A percentile compares a stretch with the other conserved stretches of the same genome.
Conservation (phyloP, 768 basidiomycete species). For the Leccinellum luteum region DNA sequence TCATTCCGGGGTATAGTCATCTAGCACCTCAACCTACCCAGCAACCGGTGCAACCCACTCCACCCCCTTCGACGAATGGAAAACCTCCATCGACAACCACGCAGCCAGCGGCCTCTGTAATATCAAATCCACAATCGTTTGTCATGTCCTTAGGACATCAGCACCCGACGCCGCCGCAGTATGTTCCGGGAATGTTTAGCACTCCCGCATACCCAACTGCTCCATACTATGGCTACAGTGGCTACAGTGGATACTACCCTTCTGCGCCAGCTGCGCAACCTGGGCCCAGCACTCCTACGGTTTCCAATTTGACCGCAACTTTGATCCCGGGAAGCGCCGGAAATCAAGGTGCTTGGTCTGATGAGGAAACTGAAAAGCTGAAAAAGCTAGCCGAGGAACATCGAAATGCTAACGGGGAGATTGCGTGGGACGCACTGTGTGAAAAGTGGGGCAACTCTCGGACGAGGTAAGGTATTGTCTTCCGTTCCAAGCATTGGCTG, state of each 20-base stretch:
- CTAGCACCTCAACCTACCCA: constrained; percentile 26
- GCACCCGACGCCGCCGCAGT: constrained; percentile 47
- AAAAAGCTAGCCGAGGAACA: constrained; percentile 70
- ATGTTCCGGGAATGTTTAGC: constrained; percentile 33
- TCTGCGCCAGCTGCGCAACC: constrained; percentile 22
- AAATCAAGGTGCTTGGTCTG: constrained; percentile 75
- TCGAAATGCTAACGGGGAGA: constrained; percentile 43
- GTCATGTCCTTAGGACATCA: constrained; percentile 65
- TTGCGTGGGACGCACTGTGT: constrained; percentile 80
- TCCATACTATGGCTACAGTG: constrained; percentile 61
- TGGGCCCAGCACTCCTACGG: constrained; percentile 26
- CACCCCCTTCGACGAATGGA: constrained; percentile 35
- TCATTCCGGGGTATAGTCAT: constrained; percentile 40
- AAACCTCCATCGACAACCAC: constrained; percentile 32
- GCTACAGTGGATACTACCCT: constrained; percentile 34
- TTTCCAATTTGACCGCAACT: constrained; percentile 19
- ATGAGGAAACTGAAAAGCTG: constrained; percentile 70
- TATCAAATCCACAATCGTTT: constrained; percentile 71
- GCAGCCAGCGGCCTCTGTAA: constrained; percentile 44
- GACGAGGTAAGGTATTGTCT: constrained; percentile 51
- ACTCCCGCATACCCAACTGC: constrained; percentile 53
- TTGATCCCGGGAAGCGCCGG: constrained; percentile 33
- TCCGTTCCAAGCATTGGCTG: not conserved
- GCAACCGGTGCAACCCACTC: constrained; percentile 36
- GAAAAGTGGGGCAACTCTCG: constrained; percentile 71